Base-by-base conservation (phyloP, 2,329 filamentous ascomycete genomes). In the Septoria linicola region DNA sequence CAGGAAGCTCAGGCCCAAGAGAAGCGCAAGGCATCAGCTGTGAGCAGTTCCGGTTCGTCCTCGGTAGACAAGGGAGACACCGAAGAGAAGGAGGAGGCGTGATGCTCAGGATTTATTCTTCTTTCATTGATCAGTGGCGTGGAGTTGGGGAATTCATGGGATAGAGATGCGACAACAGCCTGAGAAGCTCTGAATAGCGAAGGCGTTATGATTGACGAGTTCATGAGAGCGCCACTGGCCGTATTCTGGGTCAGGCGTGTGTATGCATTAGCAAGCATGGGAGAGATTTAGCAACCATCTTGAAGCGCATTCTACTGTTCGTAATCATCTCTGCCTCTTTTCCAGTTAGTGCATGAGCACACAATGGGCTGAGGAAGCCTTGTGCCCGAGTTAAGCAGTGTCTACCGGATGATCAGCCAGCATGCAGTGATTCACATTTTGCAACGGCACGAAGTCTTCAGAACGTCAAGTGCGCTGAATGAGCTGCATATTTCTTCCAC, bases 201-300 rank as follows among this genome's bases (percentile, higher is more conserved):
- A 16, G 43, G 43, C 21, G 34, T 36, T 25, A 46, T 46, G 43
- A 46, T 46, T 37, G 20, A 46, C 37, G 43, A 46, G 16, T 25
- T 23, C 8, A 46, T 8, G 43, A 46, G 13, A 46, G 21, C 34
- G 43, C 43, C 43, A 46, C 43, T 46, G 43, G 43, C 43, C 30
- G 43, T 4, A 17, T 20, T 46, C 43, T 46, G 43, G 43, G 43
- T 46, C 43, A 46, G 43, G 43, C 43, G 43, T 30, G 34, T 17
- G n/a, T 13, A 35, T 23, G 16, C 34, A 30, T 19, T 39, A 23
- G 14, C 11, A 30, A 30, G n/a, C n/a, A n/a, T n/a, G n/a, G n/a
- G n/a, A n/a, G n/a, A n/a, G n/a, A n/a, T n/a, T n/a, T 8, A 39
- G 13, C n/a, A 21, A 14, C 34, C 7, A 17, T 16, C 7, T 36